Evolutionary conservation across 352 stramenopile species (phyloP).

Genomic region (Aphanomyces euteiches): DNA sequence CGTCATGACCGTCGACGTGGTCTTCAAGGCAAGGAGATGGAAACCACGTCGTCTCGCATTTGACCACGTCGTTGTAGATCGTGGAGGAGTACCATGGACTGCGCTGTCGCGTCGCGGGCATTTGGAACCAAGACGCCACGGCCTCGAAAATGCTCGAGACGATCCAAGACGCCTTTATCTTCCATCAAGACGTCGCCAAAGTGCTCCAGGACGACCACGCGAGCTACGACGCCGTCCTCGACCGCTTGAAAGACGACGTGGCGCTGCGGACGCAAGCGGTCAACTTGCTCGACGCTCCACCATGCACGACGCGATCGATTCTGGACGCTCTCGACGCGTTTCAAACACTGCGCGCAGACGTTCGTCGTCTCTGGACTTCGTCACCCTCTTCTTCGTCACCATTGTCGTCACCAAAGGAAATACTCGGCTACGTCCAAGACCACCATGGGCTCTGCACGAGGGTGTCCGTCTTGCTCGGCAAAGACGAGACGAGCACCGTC

Average conservation of each 20-base stretch:
- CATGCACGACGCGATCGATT: neutral
- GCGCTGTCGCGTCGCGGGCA: neutral
- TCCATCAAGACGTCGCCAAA: slow-evolving; percentile 6
- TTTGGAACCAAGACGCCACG: slow-evolving; percentile 12
- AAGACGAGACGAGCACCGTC: slow-evolving; percentile 2
- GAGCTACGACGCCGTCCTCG: slow-evolving; percentile 6
- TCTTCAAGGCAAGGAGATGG: slow-evolving; percentile 25
- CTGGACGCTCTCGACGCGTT: slow-evolving; percentile 3
- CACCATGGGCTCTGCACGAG: slow-evolving; percentile 7
- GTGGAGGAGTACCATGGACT: slow-evolving; percentile 9
- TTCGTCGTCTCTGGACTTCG: neutral
- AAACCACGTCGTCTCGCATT: neutral
- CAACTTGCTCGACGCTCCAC: neutral
- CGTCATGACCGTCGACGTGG: neutral
- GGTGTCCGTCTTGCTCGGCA: neutral
- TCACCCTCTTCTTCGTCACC: neutral
- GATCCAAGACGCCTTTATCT: slow-evolving; percentile 12
- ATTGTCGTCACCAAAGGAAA: slow-evolving; percentile 15
- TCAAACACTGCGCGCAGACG: slow-evolving; percentile 24
- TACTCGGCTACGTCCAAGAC: slow-evolving; percentile 9
- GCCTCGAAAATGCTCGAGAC: neutral
- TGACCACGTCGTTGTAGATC: slow-evolving; percentile 8
- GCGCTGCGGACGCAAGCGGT: neutral
- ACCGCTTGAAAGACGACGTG: neutral
- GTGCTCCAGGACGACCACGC: neutral